A percentile compares a stretch with the other conserved stretches of the same genome.
These are phyloP conservation scores for Polyporus tsugae DNA, from an alignment of 1,284 basidiomycete species.

Conservation along the genomic window DNA sequence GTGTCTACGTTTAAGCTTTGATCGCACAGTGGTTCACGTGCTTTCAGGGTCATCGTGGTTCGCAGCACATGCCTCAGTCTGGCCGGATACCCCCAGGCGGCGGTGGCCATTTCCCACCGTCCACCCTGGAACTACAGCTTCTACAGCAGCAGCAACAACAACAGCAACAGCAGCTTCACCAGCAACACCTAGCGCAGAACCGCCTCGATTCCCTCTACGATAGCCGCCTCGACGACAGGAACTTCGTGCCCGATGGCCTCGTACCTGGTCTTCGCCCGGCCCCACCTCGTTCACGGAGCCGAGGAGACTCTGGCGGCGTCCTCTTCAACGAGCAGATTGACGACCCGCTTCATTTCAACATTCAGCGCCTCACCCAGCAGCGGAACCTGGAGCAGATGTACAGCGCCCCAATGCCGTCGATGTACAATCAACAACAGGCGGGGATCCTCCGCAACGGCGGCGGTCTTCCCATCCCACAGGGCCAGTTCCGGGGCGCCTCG, in stretches of 20 bases:
- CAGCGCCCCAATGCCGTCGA: conserved; percentile 53
- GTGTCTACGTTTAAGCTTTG: conserved; percentile 27
- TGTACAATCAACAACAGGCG: conserved; percentile 63
- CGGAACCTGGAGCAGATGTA: conserved; percentile 66
- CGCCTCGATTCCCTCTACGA: conserved; percentile 77
- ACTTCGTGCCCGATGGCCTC: conserved; percentile 83
- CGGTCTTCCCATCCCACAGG: conserved; percentile 65
- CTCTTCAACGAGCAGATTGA: conserved; percentile 69
- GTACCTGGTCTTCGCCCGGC: conserved; percentile 80
- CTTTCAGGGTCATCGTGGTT: conserved; percentile 41
- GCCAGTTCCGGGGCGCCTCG: conserved; percentile 74
- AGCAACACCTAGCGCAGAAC: conserved; percentile 49
- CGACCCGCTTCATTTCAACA: conserved; percentile 66
- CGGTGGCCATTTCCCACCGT: conserved; percentile 40
- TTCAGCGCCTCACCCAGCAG: conserved; percentile 61
- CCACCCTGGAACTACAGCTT: conserved; percentile 40
- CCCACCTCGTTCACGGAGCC: conserved; percentile 61
- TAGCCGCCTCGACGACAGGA: conserved; percentile 74
- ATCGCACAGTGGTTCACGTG: neutral
- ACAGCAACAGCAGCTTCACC: conserved; percentile 54
- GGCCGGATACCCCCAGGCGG: conserved; percentile 39
- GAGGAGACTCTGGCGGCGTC: conserved; percentile 55
- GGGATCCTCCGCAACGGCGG: conserved; percentile 55
- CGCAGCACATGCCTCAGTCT: conserved; percentile 38
- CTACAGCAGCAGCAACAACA: conserved; percentile 54